These are phyloP conservation scores for Thraustochytrium sp. DNA, from an alignment of 352 stramenopile species.

Conservation along the genomic window DNA sequence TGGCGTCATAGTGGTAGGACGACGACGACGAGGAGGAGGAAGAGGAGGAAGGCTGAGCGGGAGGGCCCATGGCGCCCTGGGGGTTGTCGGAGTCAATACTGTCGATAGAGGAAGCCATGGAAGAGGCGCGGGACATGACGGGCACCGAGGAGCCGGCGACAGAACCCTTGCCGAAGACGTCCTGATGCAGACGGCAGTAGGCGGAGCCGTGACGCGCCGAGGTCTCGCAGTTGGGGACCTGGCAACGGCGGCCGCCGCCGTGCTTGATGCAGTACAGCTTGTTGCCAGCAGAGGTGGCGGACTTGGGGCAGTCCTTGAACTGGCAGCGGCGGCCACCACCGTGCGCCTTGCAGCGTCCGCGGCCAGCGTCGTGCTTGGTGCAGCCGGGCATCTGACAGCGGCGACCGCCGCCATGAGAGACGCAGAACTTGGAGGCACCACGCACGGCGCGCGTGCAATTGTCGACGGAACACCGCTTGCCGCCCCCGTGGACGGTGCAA, in stretches of 20 bases:
- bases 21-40: background rate
- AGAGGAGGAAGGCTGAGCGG: background rate
- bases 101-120: background rate
- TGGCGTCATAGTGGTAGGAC: background rate
- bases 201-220: slow-evolving; percentile 55
- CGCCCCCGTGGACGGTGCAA: slow-evolving; percentile 54
- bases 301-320: slow-evolving; percentile 63
- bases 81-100: background rate
- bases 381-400: slow-evolving; percentile 55
- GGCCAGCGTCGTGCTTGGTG: slow-evolving; percentile 54
- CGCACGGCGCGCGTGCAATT: slow-evolving; percentile 62
- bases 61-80: background rate
- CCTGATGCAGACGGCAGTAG: slow-evolving; percentile 25
- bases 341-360: slow-evolving; percentile 69
- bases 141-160: background rate
- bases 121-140: background rate
- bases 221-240: slow-evolving; percentile 63
- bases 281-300: background rate
- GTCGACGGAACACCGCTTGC: slow-evolving; percentile 1
- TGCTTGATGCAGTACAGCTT: slow-evolving; percentile 68
- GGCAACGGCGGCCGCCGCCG: slow-evolving; percentile 64
- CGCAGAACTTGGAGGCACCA: slow-evolving; percentile 50
- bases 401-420: slow-evolving; percentile 22
- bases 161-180: background rate
- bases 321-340: slow-evolving; percentile 64